phyloP scores from a whole-genome alignment of 192 early-diverging fungal species.

The Rhizophagus clarus region DNA sequence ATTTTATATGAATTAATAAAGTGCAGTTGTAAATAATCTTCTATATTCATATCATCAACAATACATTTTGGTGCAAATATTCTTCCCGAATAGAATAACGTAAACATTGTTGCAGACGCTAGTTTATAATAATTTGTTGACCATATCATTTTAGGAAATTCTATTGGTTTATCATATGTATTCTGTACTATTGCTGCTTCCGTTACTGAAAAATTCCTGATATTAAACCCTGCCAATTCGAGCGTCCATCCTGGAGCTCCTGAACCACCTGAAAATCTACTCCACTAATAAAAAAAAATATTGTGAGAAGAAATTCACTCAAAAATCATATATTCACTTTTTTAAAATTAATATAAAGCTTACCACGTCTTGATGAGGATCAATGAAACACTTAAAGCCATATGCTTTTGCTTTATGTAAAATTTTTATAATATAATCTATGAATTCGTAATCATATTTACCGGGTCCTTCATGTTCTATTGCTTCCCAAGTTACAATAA shows the following conservation, averaged over 20 bases:
- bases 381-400: conserved; percentile 84
- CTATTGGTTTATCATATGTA: conserved; percentile 45
- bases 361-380: conserved; percentile 89
- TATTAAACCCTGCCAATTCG: conserved; percentile 75
- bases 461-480: conserved; percentile 81
- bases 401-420: conserved; percentile 65
- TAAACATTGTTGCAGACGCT: conserved; percentile 84
- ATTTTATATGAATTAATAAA: conserved; percentile 49
- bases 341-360: not conserved
- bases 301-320: conserved; percentile 58
- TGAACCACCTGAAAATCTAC: conserved; percentile 76
- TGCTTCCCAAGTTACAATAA: conserved; percentile 83
- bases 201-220: conserved; percentile 69
- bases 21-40: conserved; percentile 60
- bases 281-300: conserved; percentile 54
- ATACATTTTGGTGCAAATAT: conserved; percentile 69
- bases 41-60: conserved; percentile 53
- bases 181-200: conserved; percentile 85
- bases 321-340: conserved; percentile 31
- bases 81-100: conserved; percentile 75
- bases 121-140: conserved; percentile 89
- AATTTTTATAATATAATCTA: conserved; percentile 69
- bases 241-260: conserved; percentile 90
- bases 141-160: conserved; percentile 63
- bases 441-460: conserved; percentile 77